Evolutionary conservation across 305 asterid genomes (phyloP).

Genomic region (Fraxinus dipetala): DNA sequence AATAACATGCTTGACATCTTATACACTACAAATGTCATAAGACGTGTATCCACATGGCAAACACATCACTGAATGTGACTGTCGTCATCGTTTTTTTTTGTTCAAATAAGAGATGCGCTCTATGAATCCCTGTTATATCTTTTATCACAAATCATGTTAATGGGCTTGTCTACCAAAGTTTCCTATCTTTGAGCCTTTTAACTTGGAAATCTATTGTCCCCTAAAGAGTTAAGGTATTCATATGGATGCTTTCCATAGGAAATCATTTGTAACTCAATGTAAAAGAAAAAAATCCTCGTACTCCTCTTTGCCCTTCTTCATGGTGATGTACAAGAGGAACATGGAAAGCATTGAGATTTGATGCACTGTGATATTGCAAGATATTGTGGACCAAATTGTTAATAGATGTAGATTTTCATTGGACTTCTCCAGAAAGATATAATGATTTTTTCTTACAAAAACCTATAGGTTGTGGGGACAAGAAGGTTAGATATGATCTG

Average conservation of each 20-base stretch:
- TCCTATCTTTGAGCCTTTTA: background rate
- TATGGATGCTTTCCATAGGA: background rate
- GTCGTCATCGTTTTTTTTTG: background rate
- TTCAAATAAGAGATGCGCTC: background rate
- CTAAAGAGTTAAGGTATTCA: background rate
- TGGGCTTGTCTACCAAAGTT: background rate
- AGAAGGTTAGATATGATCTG: background rate
- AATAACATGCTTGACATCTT: background rate
- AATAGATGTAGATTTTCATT: background rate
- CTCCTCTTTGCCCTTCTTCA: background rate
- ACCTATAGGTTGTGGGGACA: background rate
- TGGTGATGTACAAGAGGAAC: background rate
- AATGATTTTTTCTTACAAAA: background rate
- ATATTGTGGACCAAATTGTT: background rate
- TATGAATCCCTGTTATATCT: background rate
- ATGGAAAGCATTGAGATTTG: background rate
- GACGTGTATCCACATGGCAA: background rate
- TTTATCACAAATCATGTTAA: background rate
- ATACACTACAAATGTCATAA: background rate
- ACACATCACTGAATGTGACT: background rate
- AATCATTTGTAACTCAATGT: background rate
- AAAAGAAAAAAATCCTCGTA: background rate
- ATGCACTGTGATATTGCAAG: background rate
- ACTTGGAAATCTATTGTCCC: background rate
- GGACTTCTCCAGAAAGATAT: background rate